Evolutionary conservation across 495 filamentous ascomycete genomes (phyloP).

Genomic region (Pyronema omphalodes): DNA sequence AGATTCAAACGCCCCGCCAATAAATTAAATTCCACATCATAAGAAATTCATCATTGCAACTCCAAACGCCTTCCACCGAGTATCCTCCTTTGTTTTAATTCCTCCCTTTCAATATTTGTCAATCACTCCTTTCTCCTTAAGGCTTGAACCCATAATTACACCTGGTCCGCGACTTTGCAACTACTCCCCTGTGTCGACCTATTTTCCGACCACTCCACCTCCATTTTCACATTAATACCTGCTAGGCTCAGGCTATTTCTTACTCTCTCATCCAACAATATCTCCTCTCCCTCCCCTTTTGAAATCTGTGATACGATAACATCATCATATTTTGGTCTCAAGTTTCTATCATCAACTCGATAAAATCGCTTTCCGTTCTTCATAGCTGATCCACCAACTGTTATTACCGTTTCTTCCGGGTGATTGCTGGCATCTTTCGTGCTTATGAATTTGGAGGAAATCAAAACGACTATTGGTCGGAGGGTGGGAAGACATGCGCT

Average conservation of each 20-base stretch:
- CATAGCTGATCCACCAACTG: neutral
- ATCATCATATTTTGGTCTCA: neutral
- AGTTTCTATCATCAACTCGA: neutral
- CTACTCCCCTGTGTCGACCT: neutral
- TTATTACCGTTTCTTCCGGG: neutral
- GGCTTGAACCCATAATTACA: too few relatives aligned
- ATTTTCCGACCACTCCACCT: neutral
- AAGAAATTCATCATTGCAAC: too few relatives aligned
- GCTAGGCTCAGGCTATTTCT: neutral
- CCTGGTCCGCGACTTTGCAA: too few relatives aligned
- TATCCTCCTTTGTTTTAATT: too few relatives aligned
- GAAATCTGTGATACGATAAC: neutral
- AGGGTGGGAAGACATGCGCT: conserved; percentile 32
- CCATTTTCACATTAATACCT: neutral
- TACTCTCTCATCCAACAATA: neutral
- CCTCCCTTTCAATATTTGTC: too few relatives aligned
- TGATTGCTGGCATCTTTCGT: neutral
- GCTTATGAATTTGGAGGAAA: conserved; percentile 11
- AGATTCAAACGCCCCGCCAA: too few relatives aligned
- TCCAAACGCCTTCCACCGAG: too few relatives aligned
- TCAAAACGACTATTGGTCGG: conserved; percentile 20
- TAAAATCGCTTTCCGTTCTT: neutral
- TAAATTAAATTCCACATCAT: too few relatives aligned
- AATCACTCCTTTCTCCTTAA: too few relatives aligned
- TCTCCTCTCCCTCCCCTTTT: neutral